phyloP scores from a whole-genome alignment of 2,329 filamentous ascomycete genomes.

The Colletotrichum sp. region DNA sequence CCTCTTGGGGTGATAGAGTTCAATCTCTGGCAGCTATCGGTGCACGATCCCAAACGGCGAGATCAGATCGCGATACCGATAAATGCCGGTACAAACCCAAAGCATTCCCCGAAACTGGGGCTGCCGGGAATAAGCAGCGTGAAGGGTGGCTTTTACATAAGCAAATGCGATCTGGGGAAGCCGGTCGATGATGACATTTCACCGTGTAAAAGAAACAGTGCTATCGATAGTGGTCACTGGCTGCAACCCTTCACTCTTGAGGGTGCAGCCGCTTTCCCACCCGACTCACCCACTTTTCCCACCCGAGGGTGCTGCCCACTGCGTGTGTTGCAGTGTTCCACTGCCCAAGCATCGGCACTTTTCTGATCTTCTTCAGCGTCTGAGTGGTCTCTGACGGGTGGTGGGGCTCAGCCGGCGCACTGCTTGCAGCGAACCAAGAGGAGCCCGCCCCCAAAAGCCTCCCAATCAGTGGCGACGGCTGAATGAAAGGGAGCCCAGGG shows the following conservation, averaged over 20 bases:
- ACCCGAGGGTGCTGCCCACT: background rate
- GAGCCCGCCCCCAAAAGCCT: background rate
- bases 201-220: background rate
- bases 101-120: background rate
- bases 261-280: background rate
- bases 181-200: background rate
- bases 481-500: background rate
- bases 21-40: background rate
- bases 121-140: background rate
- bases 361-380: background rate
- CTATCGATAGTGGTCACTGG: background rate
- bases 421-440: background rate
- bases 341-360: background rate
- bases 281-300: background rate
- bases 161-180: conserved; percentile 9
- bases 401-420: background rate
- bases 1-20: background rate
- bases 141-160: background rate
- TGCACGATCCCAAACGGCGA: background rate
- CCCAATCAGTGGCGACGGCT: background rate
- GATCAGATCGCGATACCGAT: background rate
- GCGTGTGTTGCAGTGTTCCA: background rate
- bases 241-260: background rate
- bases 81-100: background rate
- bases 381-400: background rate